Evolutionary conservation across 257 asterid genomes (phyloP), one percentile per base, ranked within the genome.

Genomic region (Primulina eburnea): DNA sequence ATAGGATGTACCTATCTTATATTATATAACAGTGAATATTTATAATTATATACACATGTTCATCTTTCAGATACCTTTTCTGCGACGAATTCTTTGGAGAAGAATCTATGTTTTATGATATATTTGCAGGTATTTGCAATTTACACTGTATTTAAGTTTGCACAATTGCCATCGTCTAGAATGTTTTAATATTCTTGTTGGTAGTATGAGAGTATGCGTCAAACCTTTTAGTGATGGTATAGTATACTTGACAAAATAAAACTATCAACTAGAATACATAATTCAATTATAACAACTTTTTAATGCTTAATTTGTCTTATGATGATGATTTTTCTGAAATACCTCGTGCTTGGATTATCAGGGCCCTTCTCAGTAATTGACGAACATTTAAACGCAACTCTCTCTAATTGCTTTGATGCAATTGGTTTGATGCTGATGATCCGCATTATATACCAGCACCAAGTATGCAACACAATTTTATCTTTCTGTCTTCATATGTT

Each of bases 391-490:
- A 84, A 85, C 82, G 77, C 89, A 28, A 77, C 91, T 69, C 98
- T 94, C 73, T 90, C 95, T 52, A 94, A 88, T 79, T 89, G 90
- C 81, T 91, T 79, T 79, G 99, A 94, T 71, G 99, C 99, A 26
- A 94, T 91, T 80, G 99, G 97, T 71, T 80, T 91, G 77, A 88
- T 94, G 99, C 96, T 91, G 79, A 89, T 94, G 99, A 94, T 94
- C 73, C 96, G 99, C 68, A 89, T 94, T 72, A 82, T 94, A 81
- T 92, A 94, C 83, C 97, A 89, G 85, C 97, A 91, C 87, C 99
- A 88, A 97, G 99, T 94, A 21, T 70, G 35, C 62, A 62, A 63
- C 60, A 40, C 33, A 55, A 59, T 40, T 21, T 40, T 16, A 56
- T 71, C 26, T 21, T 40, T 50, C 47, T 62, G 17, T 68, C 53